Evolutionary conservation across 805 yeast species (phyloP).

Genomic region (Hanseniaspora valbyensis): DNA sequence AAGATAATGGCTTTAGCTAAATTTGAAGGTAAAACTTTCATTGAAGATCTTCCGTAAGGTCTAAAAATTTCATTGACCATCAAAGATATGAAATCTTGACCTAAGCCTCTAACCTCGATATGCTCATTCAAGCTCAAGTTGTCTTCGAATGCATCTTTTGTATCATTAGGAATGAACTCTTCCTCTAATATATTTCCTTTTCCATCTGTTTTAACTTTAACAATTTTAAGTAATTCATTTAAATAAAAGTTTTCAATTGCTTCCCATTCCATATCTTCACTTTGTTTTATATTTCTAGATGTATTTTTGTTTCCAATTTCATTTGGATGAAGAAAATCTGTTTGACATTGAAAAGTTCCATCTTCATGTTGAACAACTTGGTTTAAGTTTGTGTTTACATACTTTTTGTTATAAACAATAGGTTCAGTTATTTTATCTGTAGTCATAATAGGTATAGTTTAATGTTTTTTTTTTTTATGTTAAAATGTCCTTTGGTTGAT

Average conservation of each 20-base stretch:
- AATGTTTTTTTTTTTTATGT: too few relatives aligned
- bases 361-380: constrained; percentile 1
- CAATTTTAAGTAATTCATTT: constrained; percentile 34
- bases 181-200: constrained; percentile 18
- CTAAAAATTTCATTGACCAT: constrained; percentile 53
- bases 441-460: neutral
- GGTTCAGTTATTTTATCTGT: neutral
- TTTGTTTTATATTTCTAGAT: neutral
- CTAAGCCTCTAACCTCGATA: constrained; percentile 34
- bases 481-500: too few relatives aligned
- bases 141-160: constrained; percentile 13
- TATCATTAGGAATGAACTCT: neutral
- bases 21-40: constrained; percentile 68
- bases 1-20: constrained; percentile 75
- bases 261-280: constrained; percentile 3
- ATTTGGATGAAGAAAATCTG: constrained; percentile 7
- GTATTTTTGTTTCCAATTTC: neutral
- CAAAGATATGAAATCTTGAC: constrained; percentile 44
- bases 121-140: constrained; percentile 21
- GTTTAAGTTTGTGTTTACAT: neutral
- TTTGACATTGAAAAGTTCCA: constrained; percentile 1
- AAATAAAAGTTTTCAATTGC: constrained; percentile 3
- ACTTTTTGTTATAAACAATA: constrained; percentile 1
- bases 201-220: constrained; percentile 26
- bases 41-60: constrained; percentile 30